Evolutionary conservation across 495 filamentous ascomycete species (phyloP).

Genomic region (Bathelium albidoporum): DNA sequence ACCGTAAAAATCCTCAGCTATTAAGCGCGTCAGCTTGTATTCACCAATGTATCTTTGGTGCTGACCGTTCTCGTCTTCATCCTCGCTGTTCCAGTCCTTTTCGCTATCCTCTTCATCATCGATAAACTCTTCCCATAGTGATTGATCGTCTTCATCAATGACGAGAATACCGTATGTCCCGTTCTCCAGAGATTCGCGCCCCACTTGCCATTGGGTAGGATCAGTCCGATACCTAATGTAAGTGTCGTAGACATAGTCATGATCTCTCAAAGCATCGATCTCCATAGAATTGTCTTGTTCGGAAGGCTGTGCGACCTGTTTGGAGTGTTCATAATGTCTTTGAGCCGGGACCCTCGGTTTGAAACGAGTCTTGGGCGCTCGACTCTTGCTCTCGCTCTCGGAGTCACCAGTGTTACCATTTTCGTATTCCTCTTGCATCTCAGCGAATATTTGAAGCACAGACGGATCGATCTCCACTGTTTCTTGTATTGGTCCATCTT

Average conservation of each 20-base stretch:
- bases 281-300: conserved; percentile 20
- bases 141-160: conserved; percentile 48
- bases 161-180: conserved; percentile 44
- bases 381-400: not conserved
- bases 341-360: not conserved
- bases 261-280: conserved; percentile 35
- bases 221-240: conserved; percentile 41
- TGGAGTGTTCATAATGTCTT: not conserved
- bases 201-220: not conserved
- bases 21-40: conserved; percentile 5
- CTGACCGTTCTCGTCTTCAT: conserved; percentile 53
- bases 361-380: not conserved
- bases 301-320: not conserved
- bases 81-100: conserved; percentile 48
- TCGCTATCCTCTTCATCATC: conserved; percentile 44
- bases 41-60: not conserved
- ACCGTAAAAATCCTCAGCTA: conserved; percentile 54
- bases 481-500: not conserved
- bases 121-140: conserved; percentile 46
- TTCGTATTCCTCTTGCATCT: conserved; percentile 1
- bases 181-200: conserved; percentile 6
- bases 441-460: not conserved
- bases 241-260: conserved; percentile 55
- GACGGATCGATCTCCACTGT: not conserved
- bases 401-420: not conserved